Evolutionary conservation across 2,329 filamentous ascomycete genomes (phyloP).

Genomic region (Botrytis fragariae): DNA sequence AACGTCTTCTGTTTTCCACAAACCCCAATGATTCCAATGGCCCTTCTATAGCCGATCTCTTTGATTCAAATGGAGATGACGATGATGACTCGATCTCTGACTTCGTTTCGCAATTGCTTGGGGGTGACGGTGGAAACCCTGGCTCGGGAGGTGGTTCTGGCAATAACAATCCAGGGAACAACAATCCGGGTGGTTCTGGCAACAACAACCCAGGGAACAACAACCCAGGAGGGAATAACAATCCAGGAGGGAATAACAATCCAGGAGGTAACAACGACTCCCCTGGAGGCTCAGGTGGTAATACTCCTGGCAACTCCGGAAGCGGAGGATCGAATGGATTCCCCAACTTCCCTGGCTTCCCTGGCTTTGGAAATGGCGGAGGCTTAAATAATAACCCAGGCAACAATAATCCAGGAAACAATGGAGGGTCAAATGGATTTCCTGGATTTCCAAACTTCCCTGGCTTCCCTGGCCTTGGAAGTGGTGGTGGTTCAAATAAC

Average conservation of each 20-base stretch:
- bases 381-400: too few relatives aligned
- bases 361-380: neutral
- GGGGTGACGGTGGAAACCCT: neutral
- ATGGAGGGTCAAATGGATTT: neutral
- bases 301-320: neutral
- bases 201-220: neutral
- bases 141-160: neutral
- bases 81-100: neutral
- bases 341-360: neutral
- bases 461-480: neutral
- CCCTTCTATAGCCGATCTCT: neutral
- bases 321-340: neutral
- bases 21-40: neutral
- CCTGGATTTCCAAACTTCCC: neutral
- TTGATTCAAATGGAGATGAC: neutral
- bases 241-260: neutral
- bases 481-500: neutral
- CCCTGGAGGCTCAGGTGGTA: neutral
- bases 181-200: neutral
- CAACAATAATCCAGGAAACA: neutral
- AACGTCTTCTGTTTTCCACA: neutral
- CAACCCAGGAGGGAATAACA: neutral
- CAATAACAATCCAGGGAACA: neutral
- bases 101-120: neutral
- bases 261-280: neutral